Evolutionary conservation across 495 filamentous ascomycete species (phyloP), one percentile per base, ranked within the genome.

Genomic region (Penicillium antarcticum): DNA sequence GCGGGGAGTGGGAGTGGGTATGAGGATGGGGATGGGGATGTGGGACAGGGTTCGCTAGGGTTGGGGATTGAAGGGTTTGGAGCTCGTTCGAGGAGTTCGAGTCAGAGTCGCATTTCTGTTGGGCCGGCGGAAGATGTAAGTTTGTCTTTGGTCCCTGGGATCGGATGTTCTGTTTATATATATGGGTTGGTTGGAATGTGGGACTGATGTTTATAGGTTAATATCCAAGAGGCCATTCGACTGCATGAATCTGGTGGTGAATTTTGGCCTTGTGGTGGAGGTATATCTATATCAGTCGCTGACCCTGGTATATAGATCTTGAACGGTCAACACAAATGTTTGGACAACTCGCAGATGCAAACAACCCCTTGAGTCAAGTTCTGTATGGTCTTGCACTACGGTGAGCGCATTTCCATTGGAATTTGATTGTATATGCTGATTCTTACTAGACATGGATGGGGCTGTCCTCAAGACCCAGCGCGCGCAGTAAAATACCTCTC

Each of bases 221-320:
- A 88, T 71, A 96, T 99, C 48, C 91, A 96, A 71, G 85, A 94
- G 69, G 94, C 95, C n/a, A 97, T 99, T 68, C 78, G 85, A 60
- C 78, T 97, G 49, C 94, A 99, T 67, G 94, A 99, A 68, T 75
- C 73, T 26, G 92, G 94, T 46, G 77, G 82, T 83, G 69, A 67
- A 75, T 66, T 45, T 38, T 45, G 36, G 23, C 24, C 33, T 17
- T 33, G 14, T 35, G 29, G 33, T 47, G 0, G 7, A n/a, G 5
- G 5, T 4, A 8, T 17, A 33, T 8, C 0, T 49, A 33, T 8
- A 1, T 49, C 54, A 10, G 13, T 60, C 55, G 39, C 11, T 51
- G 18, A 29, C 8, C 16, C 23, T 42, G 14, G 32, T 17, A n/a
- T 46, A 42, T 48, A 76, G 73, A 76, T 47, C 75, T 92, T 35